Base-by-base conservation (phyloP, 257 asterid genomes). In the Anisodus tanguticus region DNA sequence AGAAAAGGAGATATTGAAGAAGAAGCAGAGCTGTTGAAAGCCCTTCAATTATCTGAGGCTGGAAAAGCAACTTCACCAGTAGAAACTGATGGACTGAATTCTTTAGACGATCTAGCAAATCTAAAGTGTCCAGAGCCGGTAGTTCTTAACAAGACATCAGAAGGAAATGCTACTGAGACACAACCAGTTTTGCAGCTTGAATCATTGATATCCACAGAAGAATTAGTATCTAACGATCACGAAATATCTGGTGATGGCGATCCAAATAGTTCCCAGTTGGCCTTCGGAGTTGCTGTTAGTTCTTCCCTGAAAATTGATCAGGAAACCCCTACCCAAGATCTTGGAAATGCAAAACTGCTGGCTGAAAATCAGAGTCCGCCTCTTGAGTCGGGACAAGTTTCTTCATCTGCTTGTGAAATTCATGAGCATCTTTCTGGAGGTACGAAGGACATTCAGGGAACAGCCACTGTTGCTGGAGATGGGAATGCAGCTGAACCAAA, bases 1-100 rank as follows among this genome's bases (percentile, higher is more conserved):
- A 93, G 92, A 85, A 94, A 91, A 91, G 98, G 98, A 69, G 98
- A 97, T 74, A 67, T 92, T 84, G 97, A 93, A 88, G 99, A 96
- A 90, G 94, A 90, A 89, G 91, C 89, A 66, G 99, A 93, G 88
- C 92, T 95, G 10, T 59, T 86, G 85, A 91, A 86, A 90, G 89
- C 59, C 81, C 88, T 95, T 89, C 89, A 87, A 86, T 86, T 97
- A 87, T 92, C 98, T 51, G 93, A 88, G 87, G 89, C 85, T 31
- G 95, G 83, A 76, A 76, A 0, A 43, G 83, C 89, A 45, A 62
- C 81, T 85, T 67, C 92, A 74, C 72, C 85, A 68, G 80, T 81
- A 47, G 89, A 82, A 67, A 71, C 82, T 72, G 88, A 87, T 87
- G 82, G 13, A 35, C 59, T 66, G n/a, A 79, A 68, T 81, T 82